Percentiles rank a stretch among this genome's conserved stretches.
phyloP scores from a whole-genome alignment of 371 early-diverging fungal genomes.

The Mucor plumbeus region DNA sequence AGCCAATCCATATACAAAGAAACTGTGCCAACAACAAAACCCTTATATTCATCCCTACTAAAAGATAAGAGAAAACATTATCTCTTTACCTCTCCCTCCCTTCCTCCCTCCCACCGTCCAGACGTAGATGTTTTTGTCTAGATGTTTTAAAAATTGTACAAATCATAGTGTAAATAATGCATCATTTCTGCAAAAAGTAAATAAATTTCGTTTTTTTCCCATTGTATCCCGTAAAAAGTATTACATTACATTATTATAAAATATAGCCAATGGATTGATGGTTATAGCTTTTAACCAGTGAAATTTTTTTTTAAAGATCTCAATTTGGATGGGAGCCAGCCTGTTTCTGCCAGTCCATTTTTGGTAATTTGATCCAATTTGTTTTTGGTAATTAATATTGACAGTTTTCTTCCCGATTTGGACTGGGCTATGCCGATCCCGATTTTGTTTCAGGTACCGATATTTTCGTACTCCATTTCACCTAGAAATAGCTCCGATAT shows the following conservation, averaged over 20 bases:
- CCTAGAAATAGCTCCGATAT: too few species aligned
- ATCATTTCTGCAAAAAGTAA: slow-evolving; percentile 4
- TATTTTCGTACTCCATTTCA: neutral
- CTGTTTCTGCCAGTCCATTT: neutral
- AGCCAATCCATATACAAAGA: slow-evolving; percentile 12
- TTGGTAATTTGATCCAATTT: neutral
- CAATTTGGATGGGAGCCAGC: neutral
- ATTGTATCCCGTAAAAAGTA: neutral
- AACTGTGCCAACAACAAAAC: neutral
- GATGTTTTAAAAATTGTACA: neutral
- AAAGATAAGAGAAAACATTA: neutral
- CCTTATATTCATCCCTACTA: neutral
- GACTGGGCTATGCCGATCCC: neutral
- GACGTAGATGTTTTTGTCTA: neutral
- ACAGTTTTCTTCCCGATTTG: neutral
- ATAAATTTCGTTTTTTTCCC: neutral
- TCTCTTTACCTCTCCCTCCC: neutral
- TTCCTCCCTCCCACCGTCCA: neutral
- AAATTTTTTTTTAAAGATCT: neutral
- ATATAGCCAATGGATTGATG: neutral
- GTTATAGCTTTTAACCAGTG: neutral
- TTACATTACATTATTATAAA: neutral
- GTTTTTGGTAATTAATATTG: neutral
- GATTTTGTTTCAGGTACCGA: neutral
- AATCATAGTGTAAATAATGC: neutral